phyloP scores from a whole-genome alignment of 169 alveolate genomes.

The Fabrea salina region DNA sequence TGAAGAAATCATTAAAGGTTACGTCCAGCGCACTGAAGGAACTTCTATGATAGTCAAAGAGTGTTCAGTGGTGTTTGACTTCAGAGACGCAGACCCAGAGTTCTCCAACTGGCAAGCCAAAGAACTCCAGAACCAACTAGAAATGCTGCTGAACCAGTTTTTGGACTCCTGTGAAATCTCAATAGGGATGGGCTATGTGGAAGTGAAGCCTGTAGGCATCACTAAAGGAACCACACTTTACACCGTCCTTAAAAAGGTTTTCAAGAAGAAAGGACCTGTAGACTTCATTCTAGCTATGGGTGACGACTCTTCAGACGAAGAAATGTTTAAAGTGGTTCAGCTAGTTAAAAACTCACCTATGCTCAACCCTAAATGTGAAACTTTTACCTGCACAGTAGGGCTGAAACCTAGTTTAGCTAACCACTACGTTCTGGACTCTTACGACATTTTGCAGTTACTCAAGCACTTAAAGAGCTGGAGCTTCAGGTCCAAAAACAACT shows the following conservation, averaged over 20 bases:
- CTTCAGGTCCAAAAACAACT: too few species aligned
- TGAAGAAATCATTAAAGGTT: background rate
- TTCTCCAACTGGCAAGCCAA: slow-evolving; percentile 17
- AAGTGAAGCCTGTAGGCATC: slow-evolving; percentile 25
- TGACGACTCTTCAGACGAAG: slow-evolving; percentile 58
- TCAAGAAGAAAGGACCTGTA: background rate
- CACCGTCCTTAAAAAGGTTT: background rate
- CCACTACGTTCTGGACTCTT: slow-evolving; percentile 45
- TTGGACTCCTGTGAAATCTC: slow-evolving; percentile 10
- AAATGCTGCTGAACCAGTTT: background rate
- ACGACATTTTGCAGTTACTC: too few species aligned
- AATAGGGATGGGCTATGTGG: slow-evolving; percentile 23
- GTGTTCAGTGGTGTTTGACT: background rate
- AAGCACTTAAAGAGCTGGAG: too few species aligned
- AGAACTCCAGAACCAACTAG: slow-evolving; percentile 15
- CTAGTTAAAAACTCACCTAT: background rate
- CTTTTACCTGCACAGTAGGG: slow-evolving; percentile 59
- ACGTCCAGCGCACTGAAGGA: slow-evolving; percentile 19
- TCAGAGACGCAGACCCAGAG: slow-evolving; percentile 13
- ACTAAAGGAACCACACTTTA: slow-evolving; percentile 12
- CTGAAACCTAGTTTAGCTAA: slow-evolving; percentile 61
- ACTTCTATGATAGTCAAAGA: slow-evolving; percentile 1
- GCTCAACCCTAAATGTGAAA: background rate
- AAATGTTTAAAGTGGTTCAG: slow-evolving; percentile 51
- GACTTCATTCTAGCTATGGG: slow-evolving; percentile 53